Evolutionary conservation across 1,284 basidiomycete species (phyloP).

Genomic region (Papiliotrema nemorosa): DNA sequence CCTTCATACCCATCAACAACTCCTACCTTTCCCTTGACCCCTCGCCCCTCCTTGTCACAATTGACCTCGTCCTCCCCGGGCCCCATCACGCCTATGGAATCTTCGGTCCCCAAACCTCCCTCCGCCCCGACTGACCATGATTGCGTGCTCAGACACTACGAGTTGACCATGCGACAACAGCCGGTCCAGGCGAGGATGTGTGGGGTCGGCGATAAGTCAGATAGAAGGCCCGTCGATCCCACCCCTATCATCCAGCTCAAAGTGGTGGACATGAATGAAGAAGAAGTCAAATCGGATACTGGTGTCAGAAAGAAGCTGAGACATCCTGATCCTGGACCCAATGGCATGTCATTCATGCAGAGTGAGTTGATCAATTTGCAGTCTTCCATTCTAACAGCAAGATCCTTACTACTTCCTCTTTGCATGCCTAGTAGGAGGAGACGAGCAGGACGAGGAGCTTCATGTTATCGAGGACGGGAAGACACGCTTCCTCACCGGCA

Average conservation of each 20-base stretch:
- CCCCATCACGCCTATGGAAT: not conserved
- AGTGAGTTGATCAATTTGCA: constrained; percentile 27
- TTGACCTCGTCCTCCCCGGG: not conserved
- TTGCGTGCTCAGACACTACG: constrained; percentile 64
- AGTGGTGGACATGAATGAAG: constrained; percentile 68
- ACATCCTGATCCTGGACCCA: constrained; percentile 16
- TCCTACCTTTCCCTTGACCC: not conserved
- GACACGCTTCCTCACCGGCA: constrained; percentile 46
- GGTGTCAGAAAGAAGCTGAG: constrained; percentile 7
- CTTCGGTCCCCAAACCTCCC: not conserved
- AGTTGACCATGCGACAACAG: constrained; percentile 78
- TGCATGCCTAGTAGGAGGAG: constrained; percentile 78
- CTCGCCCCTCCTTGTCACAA: not conserved
- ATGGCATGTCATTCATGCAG: constrained; percentile 43
- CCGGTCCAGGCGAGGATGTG: constrained; percentile 86
- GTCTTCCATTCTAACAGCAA: constrained; percentile 52
- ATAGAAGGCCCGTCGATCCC: constrained; percentile 90
- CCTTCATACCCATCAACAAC: not conserved
- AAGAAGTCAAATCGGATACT: constrained; percentile 26
- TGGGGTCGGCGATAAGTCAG: constrained; percentile 84
- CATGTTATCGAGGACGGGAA: constrained; percentile 90
- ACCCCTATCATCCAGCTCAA: constrained; percentile 93
- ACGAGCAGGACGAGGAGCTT: constrained; percentile 72
- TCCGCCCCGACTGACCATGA: constrained; percentile 13
- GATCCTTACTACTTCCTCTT: constrained; percentile 94